Conservation (phyloP, 2,329 filamentous ascomycete genomes). For the Talaromyces sp. region DNA sequence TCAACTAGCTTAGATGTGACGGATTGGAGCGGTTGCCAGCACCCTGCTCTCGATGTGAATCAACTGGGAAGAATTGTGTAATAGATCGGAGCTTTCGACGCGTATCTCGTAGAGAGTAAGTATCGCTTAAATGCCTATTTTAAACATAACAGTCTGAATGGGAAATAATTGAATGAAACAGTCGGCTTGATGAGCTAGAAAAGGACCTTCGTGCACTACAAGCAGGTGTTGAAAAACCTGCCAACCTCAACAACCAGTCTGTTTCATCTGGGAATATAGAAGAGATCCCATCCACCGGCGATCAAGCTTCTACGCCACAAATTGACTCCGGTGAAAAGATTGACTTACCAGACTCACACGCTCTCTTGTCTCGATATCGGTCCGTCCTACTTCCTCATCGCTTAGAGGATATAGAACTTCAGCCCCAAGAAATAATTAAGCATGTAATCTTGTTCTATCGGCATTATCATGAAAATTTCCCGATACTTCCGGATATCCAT, state of each 20-base stretch:
- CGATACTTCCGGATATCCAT: neutral
- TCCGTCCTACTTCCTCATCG: neutral
- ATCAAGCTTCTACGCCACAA: neutral
- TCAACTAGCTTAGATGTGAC: constrained; percentile 1
- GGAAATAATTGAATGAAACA: neutral
- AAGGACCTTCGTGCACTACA: neutral
- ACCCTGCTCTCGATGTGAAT: neutral
- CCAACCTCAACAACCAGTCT: neutral
- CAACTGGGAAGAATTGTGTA: neutral
- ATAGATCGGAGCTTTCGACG: neutral
- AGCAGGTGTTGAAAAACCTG: neutral
- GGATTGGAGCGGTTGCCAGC: neutral
- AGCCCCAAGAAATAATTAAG: neutral
- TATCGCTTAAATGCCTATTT: neutral
- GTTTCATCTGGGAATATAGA: neutral
- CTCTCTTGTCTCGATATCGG: neutral
- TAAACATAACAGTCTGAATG: neutral
- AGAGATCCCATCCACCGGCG: neutral
- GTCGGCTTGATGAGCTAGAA: neutral
- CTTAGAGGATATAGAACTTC: neutral
- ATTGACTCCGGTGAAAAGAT: neutral
- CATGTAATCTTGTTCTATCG: neutral
- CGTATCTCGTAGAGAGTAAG: neutral
- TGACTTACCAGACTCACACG: neutral
- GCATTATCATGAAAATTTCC: neutral